These are phyloP conservation scores for Chlamydomonas sphaeroides DNA, from an alignment of 139 green algal genomes.

Conservation along the genomic window DNA sequence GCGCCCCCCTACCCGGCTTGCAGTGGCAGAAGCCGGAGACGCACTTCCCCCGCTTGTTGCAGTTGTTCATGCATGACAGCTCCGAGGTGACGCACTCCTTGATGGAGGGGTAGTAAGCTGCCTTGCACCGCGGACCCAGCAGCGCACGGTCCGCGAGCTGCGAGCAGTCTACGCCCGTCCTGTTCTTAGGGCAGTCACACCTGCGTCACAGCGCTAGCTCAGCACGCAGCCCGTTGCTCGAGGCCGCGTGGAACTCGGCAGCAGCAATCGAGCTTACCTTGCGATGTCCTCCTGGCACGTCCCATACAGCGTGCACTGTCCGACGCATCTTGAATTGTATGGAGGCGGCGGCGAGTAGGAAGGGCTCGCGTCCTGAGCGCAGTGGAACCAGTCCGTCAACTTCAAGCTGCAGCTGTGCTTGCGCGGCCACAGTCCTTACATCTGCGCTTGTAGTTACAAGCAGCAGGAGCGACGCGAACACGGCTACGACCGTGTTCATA, in stretches of 20 bases:
- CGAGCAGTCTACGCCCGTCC: constrained; percentile 1
- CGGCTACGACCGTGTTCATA: too few relatives aligned
- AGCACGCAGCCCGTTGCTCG: too few relatives aligned
- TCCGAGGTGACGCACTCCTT: constrained; percentile 5
- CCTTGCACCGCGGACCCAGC: not conserved
- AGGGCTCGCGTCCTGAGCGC: too few relatives aligned
- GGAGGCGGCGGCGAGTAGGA: too few relatives aligned
- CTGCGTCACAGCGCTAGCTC: constrained; percentile 1
- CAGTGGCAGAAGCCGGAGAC: constrained; percentile 31
- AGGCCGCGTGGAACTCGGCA: too few relatives aligned
- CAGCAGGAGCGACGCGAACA: too few relatives aligned
- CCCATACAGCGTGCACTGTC: not conserved
- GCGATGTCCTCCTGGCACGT: constrained; percentile 15
- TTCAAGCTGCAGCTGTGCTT: too few relatives aligned
- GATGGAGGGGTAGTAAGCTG: constrained; percentile 2
- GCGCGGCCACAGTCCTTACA: too few relatives aligned
- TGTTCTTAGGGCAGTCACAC: constrained; percentile 40
- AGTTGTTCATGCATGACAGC: constrained; percentile 34
- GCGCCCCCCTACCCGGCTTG: constrained; percentile 16
- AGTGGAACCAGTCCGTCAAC: too few relatives aligned
- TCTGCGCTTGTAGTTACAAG: too few relatives aligned
- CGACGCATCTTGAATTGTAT: too few relatives aligned
- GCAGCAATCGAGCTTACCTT: not conserved
- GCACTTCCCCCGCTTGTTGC: constrained; percentile 12
- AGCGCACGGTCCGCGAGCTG: not conserved